Conservation (phyloP, 2,329 filamentous ascomycete genomes). For the Aspergillus fijiensis region DNA sequence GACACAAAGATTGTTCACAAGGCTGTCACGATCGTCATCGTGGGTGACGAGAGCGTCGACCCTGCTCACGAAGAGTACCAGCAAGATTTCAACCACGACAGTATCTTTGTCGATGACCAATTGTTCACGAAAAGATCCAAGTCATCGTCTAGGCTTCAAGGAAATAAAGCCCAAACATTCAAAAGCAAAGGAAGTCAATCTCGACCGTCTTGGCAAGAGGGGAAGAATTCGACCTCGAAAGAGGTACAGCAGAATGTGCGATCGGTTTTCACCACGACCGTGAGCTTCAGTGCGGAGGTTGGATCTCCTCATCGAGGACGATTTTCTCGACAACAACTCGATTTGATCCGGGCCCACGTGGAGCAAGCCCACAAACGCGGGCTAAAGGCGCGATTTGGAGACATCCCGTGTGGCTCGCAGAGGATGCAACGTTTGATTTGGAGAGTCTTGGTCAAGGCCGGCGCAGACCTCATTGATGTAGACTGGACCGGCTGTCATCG, state of each 20-base stretch:
- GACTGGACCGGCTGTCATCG: conserved; percentile 12
- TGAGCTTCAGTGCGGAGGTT: conserved; percentile 15
- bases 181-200: neutral
- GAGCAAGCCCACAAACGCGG: conserved; percentile 18
- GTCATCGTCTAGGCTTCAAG: neutral
- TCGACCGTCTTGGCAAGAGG: neutral
- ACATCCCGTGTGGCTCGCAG: conserved; percentile 11
- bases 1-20: conserved; percentile 24
- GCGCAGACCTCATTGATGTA: conserved; percentile 23
- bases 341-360: conserved; percentile 19
- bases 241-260: neutral
- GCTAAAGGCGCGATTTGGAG: conserved; percentile 15
- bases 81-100: neutral
- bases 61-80: neutral
- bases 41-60: conserved; percentile 7
- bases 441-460: conserved; percentile 18
- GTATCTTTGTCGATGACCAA: conserved; percentile 3
- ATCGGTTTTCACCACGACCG: conserved; percentile 12
- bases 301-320: conserved; percentile 18
- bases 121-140: neutral
- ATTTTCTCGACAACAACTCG: conserved; percentile 21
- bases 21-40: conserved; percentile 27
- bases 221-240: neutral
- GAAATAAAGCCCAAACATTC: neutral
- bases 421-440: conserved; percentile 13